Conservation (phyloP, 345 rosid species). For the Hibiscus tridactylites region DNA sequence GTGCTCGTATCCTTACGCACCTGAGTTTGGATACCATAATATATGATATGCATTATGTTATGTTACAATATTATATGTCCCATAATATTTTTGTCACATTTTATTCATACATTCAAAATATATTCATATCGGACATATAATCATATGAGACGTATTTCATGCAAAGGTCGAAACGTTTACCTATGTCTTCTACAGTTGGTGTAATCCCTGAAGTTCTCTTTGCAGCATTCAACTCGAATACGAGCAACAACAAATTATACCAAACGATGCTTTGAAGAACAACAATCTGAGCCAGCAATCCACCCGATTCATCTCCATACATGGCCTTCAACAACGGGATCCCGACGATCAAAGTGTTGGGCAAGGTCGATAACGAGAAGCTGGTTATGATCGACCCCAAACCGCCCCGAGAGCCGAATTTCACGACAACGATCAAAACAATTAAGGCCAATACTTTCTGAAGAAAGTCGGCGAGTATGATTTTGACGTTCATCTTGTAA, state of each 20-base stretch:
- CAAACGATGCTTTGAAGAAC: constrained; percentile 73
- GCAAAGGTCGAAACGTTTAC: constrained; percentile 22
- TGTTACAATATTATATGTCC: no score
- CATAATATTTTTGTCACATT: no score
- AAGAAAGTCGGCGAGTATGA: constrained; percentile 48
- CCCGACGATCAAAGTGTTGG: constrained; percentile 86
- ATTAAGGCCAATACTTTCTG: constrained; percentile 53
- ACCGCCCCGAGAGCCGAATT: constrained; percentile 38
- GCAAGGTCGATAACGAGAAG: constrained; percentile 66
- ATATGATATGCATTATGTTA: no score
- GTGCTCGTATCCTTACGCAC: no score
- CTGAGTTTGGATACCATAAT: no score
- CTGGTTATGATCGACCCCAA: constrained; percentile 63
- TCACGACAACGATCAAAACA: constrained; percentile 26
- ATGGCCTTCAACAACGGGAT: constrained; percentile 66
- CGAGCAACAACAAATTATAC: constrained; percentile 62
- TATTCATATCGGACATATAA: no score
- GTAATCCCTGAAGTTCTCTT: constrained; percentile 24
- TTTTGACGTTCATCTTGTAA: constrained; percentile 55
- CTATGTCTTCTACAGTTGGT: constrained; percentile 38
- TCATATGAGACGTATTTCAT: not conserved
- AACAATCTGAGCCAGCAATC: constrained; percentile 61
- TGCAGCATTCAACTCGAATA: constrained; percentile 65
- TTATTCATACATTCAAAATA: no score
- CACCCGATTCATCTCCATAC: constrained; percentile 52